These are phyloP conservation scores for Talaromyces adpressus DNA, from an alignment of 495 filamentous ascomycete species.

Conservation along the genomic window DNA sequence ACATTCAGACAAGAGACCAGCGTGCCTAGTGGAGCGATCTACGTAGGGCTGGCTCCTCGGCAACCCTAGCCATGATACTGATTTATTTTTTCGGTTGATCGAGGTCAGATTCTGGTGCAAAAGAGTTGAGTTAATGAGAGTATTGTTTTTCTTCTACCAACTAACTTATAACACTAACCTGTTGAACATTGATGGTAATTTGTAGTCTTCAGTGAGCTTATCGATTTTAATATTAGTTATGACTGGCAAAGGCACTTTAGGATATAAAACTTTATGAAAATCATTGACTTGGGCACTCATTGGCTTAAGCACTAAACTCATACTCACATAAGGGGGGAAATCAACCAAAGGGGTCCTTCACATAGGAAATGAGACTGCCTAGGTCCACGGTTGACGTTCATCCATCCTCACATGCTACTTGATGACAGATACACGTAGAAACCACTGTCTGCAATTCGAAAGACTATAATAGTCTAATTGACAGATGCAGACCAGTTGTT, in stretches of 20 bases:
- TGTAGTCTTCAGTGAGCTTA: background rate
- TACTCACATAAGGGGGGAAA: background rate
- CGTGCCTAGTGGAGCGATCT: background rate
- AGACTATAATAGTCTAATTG: background rate
- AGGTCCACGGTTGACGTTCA: background rate
- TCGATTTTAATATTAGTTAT: background rate
- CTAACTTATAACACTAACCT: background rate
- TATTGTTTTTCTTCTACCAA: background rate
- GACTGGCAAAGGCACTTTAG: background rate
- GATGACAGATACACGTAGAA: background rate
- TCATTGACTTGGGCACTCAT: background rate
- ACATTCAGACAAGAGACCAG: background rate
- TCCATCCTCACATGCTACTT: background rate
- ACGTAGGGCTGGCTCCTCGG: background rate
- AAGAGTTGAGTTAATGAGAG: background rate
- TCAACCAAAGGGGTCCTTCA: background rate
- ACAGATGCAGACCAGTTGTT: conserved; percentile 15
- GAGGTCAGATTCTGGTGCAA: background rate
- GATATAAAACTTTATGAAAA: background rate
- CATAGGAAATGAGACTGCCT: background rate
- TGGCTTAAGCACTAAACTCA: background rate
- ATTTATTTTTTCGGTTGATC: background rate
- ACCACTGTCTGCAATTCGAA: background rate
- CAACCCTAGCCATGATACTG: background rate
- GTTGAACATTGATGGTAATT: background rate